phyloP scores from a whole-genome alignment of 1,139 yeast genomes.

The Scheffersomyces titani region DNA sequence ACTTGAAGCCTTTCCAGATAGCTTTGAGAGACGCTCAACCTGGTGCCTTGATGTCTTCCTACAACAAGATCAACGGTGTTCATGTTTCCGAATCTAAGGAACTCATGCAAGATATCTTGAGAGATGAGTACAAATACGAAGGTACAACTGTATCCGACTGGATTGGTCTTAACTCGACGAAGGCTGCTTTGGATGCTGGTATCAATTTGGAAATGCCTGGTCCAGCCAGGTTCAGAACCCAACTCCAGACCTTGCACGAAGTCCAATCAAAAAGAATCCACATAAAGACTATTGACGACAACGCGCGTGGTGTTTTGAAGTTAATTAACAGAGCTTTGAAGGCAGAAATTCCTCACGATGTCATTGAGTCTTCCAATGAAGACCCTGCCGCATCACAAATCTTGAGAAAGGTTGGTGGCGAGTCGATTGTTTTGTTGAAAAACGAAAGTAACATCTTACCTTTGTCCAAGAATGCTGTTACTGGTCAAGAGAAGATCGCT shows the following conservation, averaged over 20 bases:
- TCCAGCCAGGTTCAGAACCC: conserved; percentile 15
- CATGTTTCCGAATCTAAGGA: conserved; percentile 15
- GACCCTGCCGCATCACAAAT: conserved; percentile 44
- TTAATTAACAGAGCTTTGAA: conserved; percentile 45
- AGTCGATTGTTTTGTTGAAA: conserved; percentile 53
- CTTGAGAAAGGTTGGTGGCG: conserved; percentile 51
- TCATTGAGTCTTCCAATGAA: conserved; percentile 40
- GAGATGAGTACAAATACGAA: conserved; percentile 18
- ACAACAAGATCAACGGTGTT: conserved; percentile 19
- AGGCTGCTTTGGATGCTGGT: conserved; percentile 18
- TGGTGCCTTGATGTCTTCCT: conserved; percentile 18
- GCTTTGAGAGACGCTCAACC: conserved; percentile 17
- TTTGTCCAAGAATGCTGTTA: conserved; percentile 26
- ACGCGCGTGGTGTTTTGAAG: conserved; percentile 47
- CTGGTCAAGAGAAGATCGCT: conserved; percentile 34
- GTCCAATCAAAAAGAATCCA: conserved; percentile 16
- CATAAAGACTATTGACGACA: conserved; percentile 36
- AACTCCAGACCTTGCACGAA: conserved; percentile 12
- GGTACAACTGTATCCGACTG: conserved; percentile 21
- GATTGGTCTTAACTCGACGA: conserved; percentile 18
- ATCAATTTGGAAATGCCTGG: conserved; percentile 24
- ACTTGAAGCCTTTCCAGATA: conserved; percentile 21
- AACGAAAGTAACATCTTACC: conserved; percentile 49
- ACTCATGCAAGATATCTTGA: conserved; percentile 15
- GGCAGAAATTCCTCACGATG: conserved; percentile 44